phyloP scores from a whole-genome alignment of 2,329 filamentous ascomycete genomes.

The Fusarium brevicatenulatum region DNA sequence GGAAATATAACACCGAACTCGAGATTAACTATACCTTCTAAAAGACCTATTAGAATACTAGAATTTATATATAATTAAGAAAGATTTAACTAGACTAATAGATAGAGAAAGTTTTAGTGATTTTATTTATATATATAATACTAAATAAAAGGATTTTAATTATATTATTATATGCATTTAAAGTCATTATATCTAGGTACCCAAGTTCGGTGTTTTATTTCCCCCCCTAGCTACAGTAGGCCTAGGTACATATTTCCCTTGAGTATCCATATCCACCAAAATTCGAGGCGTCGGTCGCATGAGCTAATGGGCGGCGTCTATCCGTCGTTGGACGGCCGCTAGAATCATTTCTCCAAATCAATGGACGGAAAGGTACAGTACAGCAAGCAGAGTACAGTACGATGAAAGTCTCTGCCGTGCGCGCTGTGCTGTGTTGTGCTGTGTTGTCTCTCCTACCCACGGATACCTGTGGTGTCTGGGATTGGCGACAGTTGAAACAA shows the following conservation, averaged over 20 bases:
- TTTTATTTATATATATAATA: too few species aligned
- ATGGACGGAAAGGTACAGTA: neutral
- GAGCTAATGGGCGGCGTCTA: constrained; percentile 29
- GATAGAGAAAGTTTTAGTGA: too few species aligned
- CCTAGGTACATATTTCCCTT: neutral
- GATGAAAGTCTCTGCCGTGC: neutral
- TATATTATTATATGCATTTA: too few species aligned
- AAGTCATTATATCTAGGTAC: too few species aligned
- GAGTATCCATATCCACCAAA: constrained; percentile 18
- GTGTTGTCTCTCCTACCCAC: constrained; percentile 6
- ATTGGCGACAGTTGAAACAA: constrained; percentile 36
- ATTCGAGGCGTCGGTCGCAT: constrained; percentile 36
- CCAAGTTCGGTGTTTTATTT: too few species aligned
- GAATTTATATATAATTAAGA: too few species aligned
- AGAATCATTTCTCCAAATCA: constrained; percentile 13
- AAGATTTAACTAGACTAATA: too few species aligned
- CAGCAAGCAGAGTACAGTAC: neutral
- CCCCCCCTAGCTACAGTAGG: too few species aligned
- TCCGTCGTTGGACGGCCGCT: constrained; percentile 37
- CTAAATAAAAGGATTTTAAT: too few species aligned
- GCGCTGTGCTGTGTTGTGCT: neutral
- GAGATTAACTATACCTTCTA: too few species aligned
- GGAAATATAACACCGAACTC: too few species aligned
- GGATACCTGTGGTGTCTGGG: constrained; percentile 27
- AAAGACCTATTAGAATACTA: too few species aligned